Percentiles rank a stretch among this genome's conserved stretches.
Evolutionary conservation across 2,329 filamentous ascomycete species (phyloP).

Genomic region (Sarocladium oryzae): DNA sequence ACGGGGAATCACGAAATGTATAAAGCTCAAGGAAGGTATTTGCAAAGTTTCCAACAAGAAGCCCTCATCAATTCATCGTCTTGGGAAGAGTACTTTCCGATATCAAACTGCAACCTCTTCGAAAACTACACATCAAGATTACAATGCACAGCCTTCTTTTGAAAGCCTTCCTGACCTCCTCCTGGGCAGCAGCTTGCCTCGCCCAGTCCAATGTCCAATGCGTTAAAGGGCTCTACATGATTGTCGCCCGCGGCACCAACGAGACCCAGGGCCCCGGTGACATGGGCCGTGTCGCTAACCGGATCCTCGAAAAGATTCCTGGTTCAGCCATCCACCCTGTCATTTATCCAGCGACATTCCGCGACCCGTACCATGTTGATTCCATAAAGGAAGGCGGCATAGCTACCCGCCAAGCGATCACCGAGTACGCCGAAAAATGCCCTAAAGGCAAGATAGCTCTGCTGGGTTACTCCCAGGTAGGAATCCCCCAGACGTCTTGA

Average conservation of each 20-base stretch:
- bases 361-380: not conserved
- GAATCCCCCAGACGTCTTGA: too few species aligned
- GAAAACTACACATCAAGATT: not conserved
- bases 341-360: not conserved
- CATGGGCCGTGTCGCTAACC: not conserved
- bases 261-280: not conserved
- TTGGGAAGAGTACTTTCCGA: not conserved
- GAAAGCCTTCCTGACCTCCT: not conserved
- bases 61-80: not conserved
- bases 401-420: not conserved
- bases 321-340: not conserved
- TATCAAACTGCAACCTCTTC: not conserved
- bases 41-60: too few species aligned
- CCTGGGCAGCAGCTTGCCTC: not conserved
- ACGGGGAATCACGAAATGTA: too few species aligned
- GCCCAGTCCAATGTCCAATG: not conserved
- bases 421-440: not conserved
- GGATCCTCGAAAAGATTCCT: not conserved
- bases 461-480: not conserved
- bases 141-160: not conserved
- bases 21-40: too few species aligned
- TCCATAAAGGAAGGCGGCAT: not conserved
- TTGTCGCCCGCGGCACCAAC: not conserved
- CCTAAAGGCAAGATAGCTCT: not conserved
- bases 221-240: conserved; percentile 3